These are phyloP conservation scores for Lophiotrema nucula DNA, from an alignment of 495 filamentous ascomycete genomes.

Conservation along the genomic window DNA sequence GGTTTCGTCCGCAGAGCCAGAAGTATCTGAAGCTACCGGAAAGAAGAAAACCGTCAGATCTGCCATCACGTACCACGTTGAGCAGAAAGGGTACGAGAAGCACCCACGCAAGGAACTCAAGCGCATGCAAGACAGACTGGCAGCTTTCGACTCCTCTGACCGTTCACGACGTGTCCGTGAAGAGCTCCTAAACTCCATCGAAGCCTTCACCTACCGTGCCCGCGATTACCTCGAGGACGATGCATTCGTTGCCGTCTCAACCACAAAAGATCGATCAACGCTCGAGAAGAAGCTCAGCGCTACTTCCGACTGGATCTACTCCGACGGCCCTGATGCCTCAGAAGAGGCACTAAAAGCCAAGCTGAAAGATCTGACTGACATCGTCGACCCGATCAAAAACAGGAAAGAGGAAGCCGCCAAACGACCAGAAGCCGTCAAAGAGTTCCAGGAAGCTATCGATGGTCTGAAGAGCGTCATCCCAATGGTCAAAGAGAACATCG, in stretches of 20 bases:
- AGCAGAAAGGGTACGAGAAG: slow-evolving; percentile 60
- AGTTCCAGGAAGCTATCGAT: slow-evolving; percentile 61
- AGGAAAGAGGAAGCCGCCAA: slow-evolving; percentile 65
- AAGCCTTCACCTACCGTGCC: slow-evolving; percentile 87
- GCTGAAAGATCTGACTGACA: slow-evolving; percentile 69
- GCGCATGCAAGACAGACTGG: slow-evolving; percentile 58
- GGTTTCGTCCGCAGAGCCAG: slow-evolving; percentile 38
- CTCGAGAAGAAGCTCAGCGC: slow-evolving; percentile 65
- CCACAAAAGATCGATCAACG: slow-evolving; percentile 55
- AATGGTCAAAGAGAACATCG: slow-evolving; percentile 50
- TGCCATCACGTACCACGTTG: slow-evolving; percentile 61
- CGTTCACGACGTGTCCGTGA: slow-evolving; percentile 71
- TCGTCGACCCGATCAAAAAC: slow-evolving; percentile 66
- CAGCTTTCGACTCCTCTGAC: slow-evolving; percentile 83
- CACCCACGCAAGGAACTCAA: slow-evolving; percentile 57
- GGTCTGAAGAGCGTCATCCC: slow-evolving; percentile 56
- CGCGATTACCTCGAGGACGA: slow-evolving; percentile 77
- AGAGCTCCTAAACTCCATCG: slow-evolving; percentile 87
- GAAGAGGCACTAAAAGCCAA: slow-evolving; percentile 67
- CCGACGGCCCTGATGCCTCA: slow-evolving; percentile 72
- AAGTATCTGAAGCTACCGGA: slow-evolving; percentile 44
- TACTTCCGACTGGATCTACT: slow-evolving; percentile 87
- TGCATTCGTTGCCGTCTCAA: slow-evolving; percentile 68
- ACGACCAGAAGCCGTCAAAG: slow-evolving; percentile 64
- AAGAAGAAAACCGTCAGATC: slow-evolving; percentile 71